Conservation (phyloP, 2,329 filamentous ascomycete species). For the Sarocladium kiliense region DNA sequence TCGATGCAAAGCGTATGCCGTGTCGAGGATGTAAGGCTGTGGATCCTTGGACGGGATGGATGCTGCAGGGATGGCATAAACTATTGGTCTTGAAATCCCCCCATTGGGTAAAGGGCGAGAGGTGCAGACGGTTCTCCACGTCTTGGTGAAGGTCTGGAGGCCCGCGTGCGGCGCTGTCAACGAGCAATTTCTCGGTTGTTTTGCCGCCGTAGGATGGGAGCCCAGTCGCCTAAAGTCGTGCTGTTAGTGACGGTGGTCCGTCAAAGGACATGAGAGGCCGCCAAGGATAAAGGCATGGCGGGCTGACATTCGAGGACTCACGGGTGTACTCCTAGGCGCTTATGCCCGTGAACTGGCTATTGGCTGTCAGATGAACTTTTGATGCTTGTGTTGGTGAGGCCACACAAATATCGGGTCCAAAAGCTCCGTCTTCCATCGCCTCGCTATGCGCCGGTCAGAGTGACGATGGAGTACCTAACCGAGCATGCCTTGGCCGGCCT, state of each 20-base stretch:
- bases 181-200: constrained; percentile 1
- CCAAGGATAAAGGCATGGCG: background rate
- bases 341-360: background rate
- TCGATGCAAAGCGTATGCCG: background rate
- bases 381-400: background rate
- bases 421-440: background rate
- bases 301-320: background rate
- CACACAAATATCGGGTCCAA: background rate
- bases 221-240: background rate
- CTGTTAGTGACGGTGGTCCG: background rate
- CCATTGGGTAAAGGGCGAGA: background rate
- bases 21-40: background rate
- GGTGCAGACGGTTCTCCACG: background rate
- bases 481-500: no score
- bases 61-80: background rate
- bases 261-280: background rate
- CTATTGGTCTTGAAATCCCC: background rate
- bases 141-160: background rate
- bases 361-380: background rate
- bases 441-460: background rate
- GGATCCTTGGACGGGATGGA: background rate
- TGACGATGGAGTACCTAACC: background rate
- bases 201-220: background rate
- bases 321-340: background rate
- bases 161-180: constrained; percentile 2